Evolutionary conservation across 2,329 filamentous ascomycete genomes (phyloP).

Genomic region (Penicillium glabrum): DNA sequence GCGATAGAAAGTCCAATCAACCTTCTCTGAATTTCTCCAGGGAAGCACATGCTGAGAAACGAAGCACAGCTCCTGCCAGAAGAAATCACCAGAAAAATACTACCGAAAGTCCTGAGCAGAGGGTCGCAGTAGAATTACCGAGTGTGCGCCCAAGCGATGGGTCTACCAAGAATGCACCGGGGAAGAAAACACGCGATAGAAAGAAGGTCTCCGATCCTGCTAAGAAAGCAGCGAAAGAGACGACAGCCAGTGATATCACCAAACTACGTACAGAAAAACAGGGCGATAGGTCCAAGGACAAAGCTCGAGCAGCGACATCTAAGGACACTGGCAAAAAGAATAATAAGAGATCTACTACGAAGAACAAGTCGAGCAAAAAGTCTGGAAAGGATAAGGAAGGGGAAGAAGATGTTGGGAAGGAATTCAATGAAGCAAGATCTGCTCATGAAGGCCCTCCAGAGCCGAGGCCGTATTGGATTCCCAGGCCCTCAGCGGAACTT

Average conservation of each 20-base stretch:
- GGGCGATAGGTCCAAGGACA: neutral
- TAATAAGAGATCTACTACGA: neutral
- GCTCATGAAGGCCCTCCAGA: neutral
- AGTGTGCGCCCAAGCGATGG: neutral
- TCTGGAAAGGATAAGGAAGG: neutral
- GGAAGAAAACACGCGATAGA: neutral
- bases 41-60: neutral
- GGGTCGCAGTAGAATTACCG: neutral
- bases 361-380: neutral
- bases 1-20: no score
- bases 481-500: neutral
- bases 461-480: neutral
- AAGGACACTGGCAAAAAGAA: neutral
- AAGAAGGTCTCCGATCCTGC: neutral
- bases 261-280: neutral
- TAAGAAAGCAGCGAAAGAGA: neutral
- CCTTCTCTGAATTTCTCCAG: neutral
- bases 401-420: neutral
- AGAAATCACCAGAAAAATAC: neutral
- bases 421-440: neutral
- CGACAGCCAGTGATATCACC: neutral
- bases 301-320: neutral
- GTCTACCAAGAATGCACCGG: neutral
- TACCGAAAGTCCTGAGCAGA: neutral
- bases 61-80: neutral